Conservation (phyloP, 345 rosid genomes). For the Noccaea bulbosa region DNA sequence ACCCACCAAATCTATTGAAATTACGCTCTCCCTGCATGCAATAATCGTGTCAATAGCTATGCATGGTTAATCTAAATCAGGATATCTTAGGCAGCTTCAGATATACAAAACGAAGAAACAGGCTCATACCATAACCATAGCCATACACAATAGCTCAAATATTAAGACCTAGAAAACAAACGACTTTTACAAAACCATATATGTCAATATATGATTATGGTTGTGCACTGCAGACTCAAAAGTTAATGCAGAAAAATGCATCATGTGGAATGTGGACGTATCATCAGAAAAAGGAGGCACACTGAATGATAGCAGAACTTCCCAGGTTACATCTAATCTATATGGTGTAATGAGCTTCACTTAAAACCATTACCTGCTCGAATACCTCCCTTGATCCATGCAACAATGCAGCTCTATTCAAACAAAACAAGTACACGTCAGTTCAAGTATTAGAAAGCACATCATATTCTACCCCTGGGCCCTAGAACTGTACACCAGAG, state of each 20-base stretch:
- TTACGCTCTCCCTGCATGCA: conserved; percentile 87
- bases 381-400: conserved; percentile 88
- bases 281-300: conserved; percentile 21
- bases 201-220: neutral
- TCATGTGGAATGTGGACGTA: conserved; percentile 10
- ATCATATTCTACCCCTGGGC: conserved; percentile 1
- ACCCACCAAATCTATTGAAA: conserved; percentile 94
- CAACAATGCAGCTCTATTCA: conserved; percentile 73
- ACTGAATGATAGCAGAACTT: conserved; percentile 16
- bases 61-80: conserved; percentile 15
- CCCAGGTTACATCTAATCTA: conserved; percentile 22
- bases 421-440: conserved; percentile 39
- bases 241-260: conserved; percentile 1
- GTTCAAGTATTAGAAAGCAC: conserved; percentile 27
- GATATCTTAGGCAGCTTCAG: conserved; percentile 12
- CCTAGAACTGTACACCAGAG: neutral
- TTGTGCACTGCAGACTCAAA: conserved; percentile 32
- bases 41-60: conserved; percentile 29
- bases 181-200: conserved; percentile 7
- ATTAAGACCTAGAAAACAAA: conserved; percentile 5
- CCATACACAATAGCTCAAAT: conserved; percentile 18
- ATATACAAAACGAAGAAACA: conserved; percentile 26
- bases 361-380: conserved; percentile 64
- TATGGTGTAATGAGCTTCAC: conserved; percentile 24
- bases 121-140: conserved; percentile 25